Base-by-base conservation (phyloP, 1,284 basidiomycete species). In the Malassezia dermatis region DNA sequence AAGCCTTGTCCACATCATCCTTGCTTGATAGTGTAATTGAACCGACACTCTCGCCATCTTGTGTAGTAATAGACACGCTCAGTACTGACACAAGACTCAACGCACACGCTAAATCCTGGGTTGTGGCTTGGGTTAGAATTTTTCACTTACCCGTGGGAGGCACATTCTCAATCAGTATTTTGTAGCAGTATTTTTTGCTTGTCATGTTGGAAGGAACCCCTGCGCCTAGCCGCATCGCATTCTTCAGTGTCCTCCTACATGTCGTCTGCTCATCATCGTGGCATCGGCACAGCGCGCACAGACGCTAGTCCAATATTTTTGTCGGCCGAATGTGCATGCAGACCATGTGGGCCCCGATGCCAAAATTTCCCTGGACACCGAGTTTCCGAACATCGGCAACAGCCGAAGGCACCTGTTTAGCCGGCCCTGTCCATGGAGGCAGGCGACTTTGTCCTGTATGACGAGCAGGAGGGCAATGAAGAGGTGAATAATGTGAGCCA, bases 361-460 rank as follows among this genome's bases (percentile, higher is more conserved):
- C 27, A 43, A 40, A 39, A 39, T 39, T 39, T 39, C 37, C 15
- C 2, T 39, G 19, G n/a, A 8, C 37, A 8, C 37, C 32, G 11
- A 15, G 24, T n/a, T 28, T 43, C 23, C 41, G 41, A 17, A 43
- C 24, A n/a, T 27, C 41, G 21, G 19, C 37, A 21, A 39, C 37
- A 39, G 37, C 19, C 19, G 1, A 26, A 43, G 41, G 24, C 27
- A 21, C 41, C 12, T 28, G 24, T 15, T 45, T 15, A 12, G 27
- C 43, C 37, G 19, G 21, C 21, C 26, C 10, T 23, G 17, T 28
- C 44, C 30, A 57, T 57, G 55, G 42, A 52, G 42, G 23, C 30
- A 19, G 55, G 49, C 39, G 55, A 57, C 34, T 57, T 57, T 19
- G 48, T 57, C 31, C 35, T 57, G 28, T 57, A 48, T 57, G 50